Conservation (phyloP, 2,329 filamentous ascomycete genomes). For the Rhytidhysteron rufulum region DNA sequence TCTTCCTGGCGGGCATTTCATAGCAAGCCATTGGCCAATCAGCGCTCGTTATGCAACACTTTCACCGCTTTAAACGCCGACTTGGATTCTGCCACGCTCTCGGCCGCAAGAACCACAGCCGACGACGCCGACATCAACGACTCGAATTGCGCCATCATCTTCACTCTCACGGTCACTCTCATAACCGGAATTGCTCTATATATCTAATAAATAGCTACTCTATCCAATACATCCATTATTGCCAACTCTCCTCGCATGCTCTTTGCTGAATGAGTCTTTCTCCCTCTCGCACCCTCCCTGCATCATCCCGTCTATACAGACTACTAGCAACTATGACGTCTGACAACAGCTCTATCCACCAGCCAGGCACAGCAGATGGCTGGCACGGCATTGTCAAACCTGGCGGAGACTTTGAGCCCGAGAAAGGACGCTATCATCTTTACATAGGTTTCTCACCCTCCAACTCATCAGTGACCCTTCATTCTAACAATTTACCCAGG, state of each 20-base stretch:
- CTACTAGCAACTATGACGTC: conserved; percentile 4
- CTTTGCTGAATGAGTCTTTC: no score
- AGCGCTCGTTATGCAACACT: not conserved
- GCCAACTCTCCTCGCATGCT: no score
- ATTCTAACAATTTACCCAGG: conserved; percentile 31
- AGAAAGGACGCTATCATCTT: conserved; percentile 52
- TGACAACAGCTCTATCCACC: conserved; percentile 20
- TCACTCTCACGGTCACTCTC: not conserved
- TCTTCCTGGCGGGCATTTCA: not conserved
- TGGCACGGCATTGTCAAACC: conserved; percentile 52
- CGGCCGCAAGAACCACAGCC: no score
- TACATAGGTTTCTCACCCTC: conserved; percentile 42
- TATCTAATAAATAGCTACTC: no score
- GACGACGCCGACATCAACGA: no score
- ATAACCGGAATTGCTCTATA: no score
- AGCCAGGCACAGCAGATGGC: conserved; percentile 39
- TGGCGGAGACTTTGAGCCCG: conserved; percentile 47
- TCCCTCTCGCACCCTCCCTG: no score
- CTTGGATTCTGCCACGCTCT: not conserved
- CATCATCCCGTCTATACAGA: not conserved
- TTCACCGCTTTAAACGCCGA: not conserved
- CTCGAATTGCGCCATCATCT: not conserved
- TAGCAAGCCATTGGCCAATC: not conserved
- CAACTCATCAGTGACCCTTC: not conserved
- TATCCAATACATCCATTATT: no score